Evolutionary conservation across 805 yeast species (phyloP), one percentile per base, ranked within the genome.

Genomic region (Starmerella bombi): DNA sequence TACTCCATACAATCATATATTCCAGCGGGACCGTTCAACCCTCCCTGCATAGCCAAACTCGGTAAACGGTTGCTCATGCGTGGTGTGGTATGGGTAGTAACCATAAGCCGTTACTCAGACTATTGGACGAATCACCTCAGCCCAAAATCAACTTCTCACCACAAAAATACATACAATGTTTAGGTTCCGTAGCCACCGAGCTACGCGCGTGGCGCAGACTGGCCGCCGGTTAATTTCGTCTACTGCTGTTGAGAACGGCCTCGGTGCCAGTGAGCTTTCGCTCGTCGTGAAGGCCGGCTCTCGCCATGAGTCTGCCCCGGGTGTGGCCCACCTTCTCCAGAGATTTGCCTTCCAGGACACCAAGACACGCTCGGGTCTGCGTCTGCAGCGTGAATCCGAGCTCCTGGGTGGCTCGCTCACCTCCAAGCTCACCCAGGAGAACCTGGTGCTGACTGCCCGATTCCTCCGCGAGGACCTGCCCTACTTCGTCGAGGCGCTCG

Each of bases 371-470:
- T 80, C 95, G 16, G 94, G 91, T 19, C 71, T 91, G 60, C 81
- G 97, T 69, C 70, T 86, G 57, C 80, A 85, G 58, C 81, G 98
- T 66, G 98, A 91, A 67, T 67, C 86, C 38, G 98, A 88, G 68
- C 74, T 91, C 50, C 70, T 88, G 50, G 97, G 98, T 52, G 97
- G 94, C 59, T 64, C 63, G 45, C 73, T 84, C 62, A 58, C 71
- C 37, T 68, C 93, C 34, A 55, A 59, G 42, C 77, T 84, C 53
- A 75, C 81, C 62, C 80, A 95, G 69, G 97, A 91, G 60, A 69
- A 78, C 55, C 73, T 91, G 50, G 74, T 81, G 47, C 72, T 88
- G 57, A 71, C 74, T 52, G 78, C 97, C 45, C 70, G 72, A 53
- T 91, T 91, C 69, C 72, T 88, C 64, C 77, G 77, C 60, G 82